These are phyloP conservation scores for Forsythia viridissima DNA, from an alignment of 257 asterid species.

Conservation along the genomic window DNA sequence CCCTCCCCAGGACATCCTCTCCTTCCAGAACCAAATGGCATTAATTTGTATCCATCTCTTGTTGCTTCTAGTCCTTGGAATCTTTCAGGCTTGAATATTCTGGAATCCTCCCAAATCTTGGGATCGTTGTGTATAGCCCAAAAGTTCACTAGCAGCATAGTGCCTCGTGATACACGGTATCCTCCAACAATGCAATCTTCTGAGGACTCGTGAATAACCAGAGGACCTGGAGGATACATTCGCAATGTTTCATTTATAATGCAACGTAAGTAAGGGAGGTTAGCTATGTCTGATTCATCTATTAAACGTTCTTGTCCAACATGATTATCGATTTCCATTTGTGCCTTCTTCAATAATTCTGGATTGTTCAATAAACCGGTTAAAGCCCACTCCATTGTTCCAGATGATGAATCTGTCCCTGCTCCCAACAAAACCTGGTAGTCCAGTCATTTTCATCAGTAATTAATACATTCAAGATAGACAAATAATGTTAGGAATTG, in stretches of 20 bases:
- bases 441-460: not conserved
- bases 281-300: slow-evolving; percentile 21
- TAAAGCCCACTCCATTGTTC: slow-evolving; percentile 33
- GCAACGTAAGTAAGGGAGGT: slow-evolving; percentile 19
- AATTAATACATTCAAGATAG: not conserved
- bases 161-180: slow-evolving; percentile 10
- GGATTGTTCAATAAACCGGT: slow-evolving; percentile 30
- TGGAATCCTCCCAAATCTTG: slow-evolving; percentile 24
- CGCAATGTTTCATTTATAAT: slow-evolving; percentile 28
- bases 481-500: too few species aligned
- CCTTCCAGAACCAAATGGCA: slow-evolving; percentile 38
- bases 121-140: slow-evolving; percentile 25
- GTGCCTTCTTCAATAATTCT: slow-evolving; percentile 28
- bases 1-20: slow-evolving; percentile 37
- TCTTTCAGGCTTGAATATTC: slow-evolving; percentile 31
- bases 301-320: slow-evolving; percentile 27
- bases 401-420: slow-evolving; percentile 31
- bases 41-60: slow-evolving; percentile 17
- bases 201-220: slow-evolving; percentile 25
- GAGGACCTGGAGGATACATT: slow-evolving; percentile 24
- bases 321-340: slow-evolving; percentile 25
- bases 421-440: slow-evolving; percentile 24
- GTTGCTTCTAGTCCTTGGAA: slow-evolving; percentile 24
- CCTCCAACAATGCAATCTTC: slow-evolving; percentile 20
- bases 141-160: slow-evolving; percentile 20